Evolutionary conservation across 2,329 filamentous ascomycete species (phyloP), one percentile per base, ranked within the genome.

Genomic region (Juglanconis oblonga): DNA sequence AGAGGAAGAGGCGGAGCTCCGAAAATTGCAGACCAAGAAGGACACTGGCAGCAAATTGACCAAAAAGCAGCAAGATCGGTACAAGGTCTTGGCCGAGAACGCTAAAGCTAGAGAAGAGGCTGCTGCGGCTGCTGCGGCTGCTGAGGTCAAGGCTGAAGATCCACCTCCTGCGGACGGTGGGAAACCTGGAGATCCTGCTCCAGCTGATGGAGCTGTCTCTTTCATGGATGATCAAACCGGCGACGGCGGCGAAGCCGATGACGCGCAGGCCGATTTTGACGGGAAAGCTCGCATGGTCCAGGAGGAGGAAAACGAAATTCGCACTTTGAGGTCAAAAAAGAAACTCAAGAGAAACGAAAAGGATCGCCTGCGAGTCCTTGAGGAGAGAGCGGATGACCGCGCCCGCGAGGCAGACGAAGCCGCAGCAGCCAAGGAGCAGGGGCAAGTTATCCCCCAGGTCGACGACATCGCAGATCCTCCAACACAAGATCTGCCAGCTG

Each of bases 1-100:
- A 4, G 68, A 70, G 29, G 67, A 65, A 49, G 72, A 72, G 14
- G 71, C 69, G 3, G 73, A 73, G 56, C 68, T 72, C 2, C 73
- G 74, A 50, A 61, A 50, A 13, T 17, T 63, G 29, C 61, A 61
- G 51, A 50, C 51, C 13, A 63, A 53, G 44, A 58, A 55, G 35
- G 61, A 63, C 35, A 53, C 55, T 2, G 55, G 51, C 42, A 42
- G 33, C 33, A 57, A 49, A 24, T 29, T 63, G 51, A 52, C 29
- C 5, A 61, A 45, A 7, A 63, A 61, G 13, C 58, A 58, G 35
- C 42, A 55, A 35, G 61, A 58, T 8, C 52, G 58, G 31, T 56
- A 49, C 17, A 61, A 55, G 8, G 2, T 49, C 40, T 50, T 63
- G 40, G 61, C 58, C 36, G 58, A 57, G 24, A 63, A 58, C 13